phyloP scores from a whole-genome alignment of 2,329 filamentous ascomycete genomes.

The Penicillium sp. region DNA sequence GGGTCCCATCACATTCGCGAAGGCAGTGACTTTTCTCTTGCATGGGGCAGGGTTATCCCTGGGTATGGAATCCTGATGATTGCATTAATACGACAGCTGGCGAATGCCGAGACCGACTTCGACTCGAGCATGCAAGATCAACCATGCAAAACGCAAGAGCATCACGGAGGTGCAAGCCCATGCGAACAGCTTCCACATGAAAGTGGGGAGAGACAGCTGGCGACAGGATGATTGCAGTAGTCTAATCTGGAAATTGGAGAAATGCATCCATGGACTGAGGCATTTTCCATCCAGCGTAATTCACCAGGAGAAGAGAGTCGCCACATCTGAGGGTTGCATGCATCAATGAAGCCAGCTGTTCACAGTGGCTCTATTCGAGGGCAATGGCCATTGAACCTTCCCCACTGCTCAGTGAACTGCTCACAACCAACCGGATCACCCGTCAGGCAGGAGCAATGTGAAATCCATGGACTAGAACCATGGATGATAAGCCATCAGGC shows the following conservation, averaged over 20 bases:
- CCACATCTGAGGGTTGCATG: constrained; percentile 41
- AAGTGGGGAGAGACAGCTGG: constrained; percentile 32
- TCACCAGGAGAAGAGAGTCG: constrained; percentile 30
- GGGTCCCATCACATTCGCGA: constrained; percentile 22
- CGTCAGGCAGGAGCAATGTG: constrained; percentile 28
- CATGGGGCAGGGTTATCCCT: constrained; percentile 27
- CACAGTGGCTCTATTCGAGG: constrained; percentile 31
- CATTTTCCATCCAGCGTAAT: constrained; percentile 35
- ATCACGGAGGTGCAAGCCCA: constrained; percentile 26
- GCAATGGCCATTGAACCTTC: constrained; percentile 34
- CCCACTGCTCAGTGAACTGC: constrained; percentile 32
- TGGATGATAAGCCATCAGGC: constrained; percentile 35
- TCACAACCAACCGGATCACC: constrained; percentile 35
- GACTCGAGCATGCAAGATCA: constrained; percentile 32
- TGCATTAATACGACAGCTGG: constrained; percentile 38
- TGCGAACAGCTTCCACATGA: constrained; percentile 31
- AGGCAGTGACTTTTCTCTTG: constrained; percentile 21
- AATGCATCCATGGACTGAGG: constrained; percentile 31
- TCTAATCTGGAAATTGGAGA: constrained; percentile 25
- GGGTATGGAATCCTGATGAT: constrained; percentile 22
- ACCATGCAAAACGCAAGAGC: constrained; percentile 29
- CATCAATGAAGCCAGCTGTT: constrained; percentile 37
- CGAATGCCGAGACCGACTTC: constrained; percentile 29
- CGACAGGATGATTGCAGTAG: constrained; percentile 31
- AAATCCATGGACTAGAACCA: constrained; percentile 30